These are phyloP conservation scores for Flaveria sonorensis DNA, from an alignment of 129 eudicot species.

Conservation along the genomic window DNA sequence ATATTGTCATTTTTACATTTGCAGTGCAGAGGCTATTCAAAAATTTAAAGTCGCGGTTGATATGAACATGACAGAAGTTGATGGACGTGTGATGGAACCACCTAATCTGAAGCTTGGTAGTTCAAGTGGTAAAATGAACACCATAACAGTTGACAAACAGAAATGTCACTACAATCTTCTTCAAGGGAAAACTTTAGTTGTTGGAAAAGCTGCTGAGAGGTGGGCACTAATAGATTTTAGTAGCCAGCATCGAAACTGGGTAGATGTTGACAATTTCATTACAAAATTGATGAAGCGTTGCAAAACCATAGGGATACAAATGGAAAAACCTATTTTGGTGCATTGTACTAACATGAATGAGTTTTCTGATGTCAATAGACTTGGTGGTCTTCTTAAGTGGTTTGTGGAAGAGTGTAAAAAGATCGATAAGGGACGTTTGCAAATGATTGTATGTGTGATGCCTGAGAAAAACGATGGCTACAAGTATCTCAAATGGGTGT, in stretches of 20 bases:
- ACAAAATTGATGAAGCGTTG: slow-evolving; percentile 37
- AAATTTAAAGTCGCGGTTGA: slow-evolving; percentile 53
- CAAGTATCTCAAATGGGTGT: slow-evolving; percentile 52
- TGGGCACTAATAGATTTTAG: slow-evolving; percentile 38
- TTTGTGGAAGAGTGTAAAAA: slow-evolving; percentile 25
- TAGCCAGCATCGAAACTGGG: neutral
- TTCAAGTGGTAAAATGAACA: slow-evolving; percentile 20
- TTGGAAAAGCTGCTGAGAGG: slow-evolving; percentile 48
- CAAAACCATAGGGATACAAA: slow-evolving; percentile 43
- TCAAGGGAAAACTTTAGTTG: slow-evolving; percentile 44
- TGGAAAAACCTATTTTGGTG: slow-evolving; percentile 41
- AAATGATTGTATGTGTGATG: slow-evolving; percentile 63
- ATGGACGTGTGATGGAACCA: slow-evolving; percentile 62
- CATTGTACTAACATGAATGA: slow-evolving; percentile 25
- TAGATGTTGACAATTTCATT: slow-evolving; percentile 1
- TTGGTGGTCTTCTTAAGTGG: slow-evolving; percentile 27
- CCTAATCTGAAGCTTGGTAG: slow-evolving; percentile 58
- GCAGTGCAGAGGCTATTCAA: slow-evolving; percentile 43
- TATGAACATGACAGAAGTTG: slow-evolving; percentile 53
- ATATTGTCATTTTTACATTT: neutral
- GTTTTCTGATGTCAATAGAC: slow-evolving; percentile 16
- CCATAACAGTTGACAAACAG: slow-evolving; percentile 41
- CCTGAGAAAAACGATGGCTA: slow-evolving; percentile 63
- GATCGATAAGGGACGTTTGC: neutral
- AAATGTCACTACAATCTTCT: slow-evolving; percentile 75